Evolutionary conservation across 1,284 basidiomycete genomes (phyloP), one percentile per base, ranked within the genome.

Genomic region (Sphaerobolus stellatus): DNA sequence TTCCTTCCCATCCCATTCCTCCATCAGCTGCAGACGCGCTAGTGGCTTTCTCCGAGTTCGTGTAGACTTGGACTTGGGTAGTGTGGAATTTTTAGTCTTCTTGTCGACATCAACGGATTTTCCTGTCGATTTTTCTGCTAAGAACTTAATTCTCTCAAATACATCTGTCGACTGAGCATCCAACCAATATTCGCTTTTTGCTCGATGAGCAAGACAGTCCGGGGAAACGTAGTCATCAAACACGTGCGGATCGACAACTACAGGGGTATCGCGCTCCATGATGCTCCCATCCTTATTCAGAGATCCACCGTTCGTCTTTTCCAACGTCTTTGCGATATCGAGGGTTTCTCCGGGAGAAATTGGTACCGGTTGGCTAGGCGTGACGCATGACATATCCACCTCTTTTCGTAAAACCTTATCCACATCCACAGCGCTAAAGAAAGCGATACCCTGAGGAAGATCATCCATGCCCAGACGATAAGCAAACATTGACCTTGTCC

Each of bases 371-470:
- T 99, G 94, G 9, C 91, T 95, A 0, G 96, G 97, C 7, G 96
- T 99, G 25, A 94, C 83, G 63, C 96, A 99, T 0, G 90, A 78
- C 86, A 99, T 94, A 68, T 96, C 91, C 25, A 95, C 94, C 71
- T 99, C 97, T 71, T 99, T 99, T 28, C 96, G 82, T 48, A 98
- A 77, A 2, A 98, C 90, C 41, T 81, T 78, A 70, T 99, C 97
- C 27, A 98, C 77, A 66, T 99, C 97, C 36, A 99, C 95, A 0
- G 92, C 92, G 1, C 94, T 97, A 75, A 99, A 99, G 76, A 98
- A 99, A 0, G 94, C 94, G 13, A 94, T 86, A 24, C 90, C 88
- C 67, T 97, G 92, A 0, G 96, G 97, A 16, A 99, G 78, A 67
- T 98, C 92, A 66, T 94, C 92, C 85, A 99, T 94, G 13, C 96